Evolutionary conservation across 2,329 filamentous ascomycete species (phyloP), one percentile per base, ranked within the genome.

Genomic region (Apiospora aurea): DNA sequence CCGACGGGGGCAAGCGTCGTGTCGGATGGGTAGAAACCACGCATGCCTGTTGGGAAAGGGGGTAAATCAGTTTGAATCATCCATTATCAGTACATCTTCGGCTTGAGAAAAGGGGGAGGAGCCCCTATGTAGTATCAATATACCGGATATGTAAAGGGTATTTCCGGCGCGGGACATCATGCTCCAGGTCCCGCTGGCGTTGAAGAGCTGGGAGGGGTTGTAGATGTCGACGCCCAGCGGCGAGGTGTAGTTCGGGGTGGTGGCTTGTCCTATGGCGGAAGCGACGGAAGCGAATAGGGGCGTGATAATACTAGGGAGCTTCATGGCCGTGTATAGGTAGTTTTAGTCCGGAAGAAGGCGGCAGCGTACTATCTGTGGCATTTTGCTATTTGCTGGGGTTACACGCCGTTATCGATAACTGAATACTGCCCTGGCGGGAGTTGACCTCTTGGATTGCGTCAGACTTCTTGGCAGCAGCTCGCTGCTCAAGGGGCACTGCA

Each of bases 11-110:
- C 79, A 2, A 81, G 74, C 2, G 77, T 80, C 67, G 75, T 77
- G 49, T 81, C 80, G 18, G 73, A 72, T 2, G 76, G 78, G 70
- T 78, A 75, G 71, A 81, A 79, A 10, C 80, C 80, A 34, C 79
- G 77, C 77, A 81, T 81, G n/a, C 79, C 78, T 76, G 29, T 41
- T 10, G 41, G 34, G 69, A 53, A n/a, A 41, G 7, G 69, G 44
- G n/a, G n/a, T n/a, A n/a, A n/a, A n/a, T n/a, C n/a, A n/a, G n/a
- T n/a, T n/a, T n/a, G n/a, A n/a, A n/a, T n/a, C n/a, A n/a, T n/a
- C n/a, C n/a, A n/a, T n/a, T n/a, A n/a, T n/a, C n/a, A n/a, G n/a
- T n/a, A n/a, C n/a, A n/a, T n/a, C n/a, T n/a, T n/a, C n/a, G n/a
- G n/a, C 44, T 46, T 4, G 51, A 34, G 51, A 24, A 70, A 61